These are phyloP conservation scores for Galeopsis tetrahit DNA, from an alignment of 257 asterid genomes.

Conservation along the genomic window DNA sequence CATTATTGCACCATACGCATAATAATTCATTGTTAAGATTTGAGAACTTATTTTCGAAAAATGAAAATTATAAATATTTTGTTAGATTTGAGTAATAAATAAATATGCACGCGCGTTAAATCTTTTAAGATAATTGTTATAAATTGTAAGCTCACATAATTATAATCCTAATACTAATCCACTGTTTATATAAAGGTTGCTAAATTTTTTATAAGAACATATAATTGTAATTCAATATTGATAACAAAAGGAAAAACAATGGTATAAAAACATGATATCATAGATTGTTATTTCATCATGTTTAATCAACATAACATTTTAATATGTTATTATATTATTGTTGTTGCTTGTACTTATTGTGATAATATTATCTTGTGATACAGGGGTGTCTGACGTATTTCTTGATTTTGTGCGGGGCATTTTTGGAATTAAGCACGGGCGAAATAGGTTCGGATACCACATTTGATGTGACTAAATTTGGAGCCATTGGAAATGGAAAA, in stretches of 20 bases:
- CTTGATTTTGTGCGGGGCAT: slow-evolving; percentile 4
- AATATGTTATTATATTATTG: not conserved
- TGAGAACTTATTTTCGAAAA: not conserved
- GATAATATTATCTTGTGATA: not conserved
- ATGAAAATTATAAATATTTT: not conserved
- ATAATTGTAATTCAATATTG: too few species aligned
- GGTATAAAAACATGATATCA: not conserved
- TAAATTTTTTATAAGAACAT: not conserved
- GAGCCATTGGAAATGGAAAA: slow-evolving; percentile 30
- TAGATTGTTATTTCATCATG: too few species aligned
- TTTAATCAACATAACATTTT: not conserved
- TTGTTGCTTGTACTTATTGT: not conserved
- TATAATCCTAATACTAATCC: not conserved
- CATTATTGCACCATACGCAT: too few species aligned
- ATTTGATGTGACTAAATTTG: slow-evolving; percentile 34
- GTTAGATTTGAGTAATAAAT: not conserved
- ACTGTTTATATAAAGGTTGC: not conserved
- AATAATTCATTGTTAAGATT: not conserved
- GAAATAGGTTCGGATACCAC: not conserved
- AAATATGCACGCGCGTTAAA: not conserved
- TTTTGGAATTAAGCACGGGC: not conserved
- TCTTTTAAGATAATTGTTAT: not conserved
- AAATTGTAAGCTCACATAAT: not conserved
- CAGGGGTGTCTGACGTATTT: slow-evolving; percentile 4
- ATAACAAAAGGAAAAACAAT: too few species aligned